Percentiles rank a stretch among this genome's conserved stretches.
These are phyloP conservation scores for Flammula alnicola DNA, from an alignment of 1,284 basidiomycete genomes.

Conservation along the genomic window DNA sequence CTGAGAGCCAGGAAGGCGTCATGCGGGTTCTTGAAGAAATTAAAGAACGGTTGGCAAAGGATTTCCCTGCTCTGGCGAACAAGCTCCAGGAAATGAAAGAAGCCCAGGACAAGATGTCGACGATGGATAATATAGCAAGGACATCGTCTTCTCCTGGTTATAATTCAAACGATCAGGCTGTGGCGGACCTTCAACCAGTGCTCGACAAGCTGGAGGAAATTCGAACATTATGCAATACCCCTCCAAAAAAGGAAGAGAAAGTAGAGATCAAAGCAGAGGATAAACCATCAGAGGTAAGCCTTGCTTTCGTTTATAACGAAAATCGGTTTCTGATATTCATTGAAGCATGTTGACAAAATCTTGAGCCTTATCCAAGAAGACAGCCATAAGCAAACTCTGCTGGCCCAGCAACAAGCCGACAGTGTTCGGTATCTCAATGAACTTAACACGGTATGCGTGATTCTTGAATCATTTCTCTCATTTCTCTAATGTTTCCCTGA, in stretches of 20 bases:
- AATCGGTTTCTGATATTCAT: no score
- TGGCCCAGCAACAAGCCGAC: constrained; percentile 67
- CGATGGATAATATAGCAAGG: constrained; percentile 10
- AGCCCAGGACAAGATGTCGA: constrained; percentile 27
- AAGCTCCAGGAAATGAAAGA: constrained; percentile 20
- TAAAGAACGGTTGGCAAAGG: constrained; percentile 13
- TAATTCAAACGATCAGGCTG: neutral
- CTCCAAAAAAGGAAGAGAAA: neutral
- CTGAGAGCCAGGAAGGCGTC: constrained; percentile 5
- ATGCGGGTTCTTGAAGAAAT: constrained; percentile 18
- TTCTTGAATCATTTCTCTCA: neutral
- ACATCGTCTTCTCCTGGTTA: neutral
- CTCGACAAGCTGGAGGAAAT: constrained; percentile 27
- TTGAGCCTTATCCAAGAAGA: constrained; percentile 50
- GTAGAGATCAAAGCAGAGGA: neutral
- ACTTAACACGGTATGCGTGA: constrained; percentile 57
- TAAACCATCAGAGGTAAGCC: constrained; percentile 15
- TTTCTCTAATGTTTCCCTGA: neutral
- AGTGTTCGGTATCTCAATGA: constrained; percentile 77
- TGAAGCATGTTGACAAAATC: constrained; percentile 49
- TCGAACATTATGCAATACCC: constrained; percentile 15
- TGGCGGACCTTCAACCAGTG: constrained; percentile 18
- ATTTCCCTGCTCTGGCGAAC: constrained; percentile 15
- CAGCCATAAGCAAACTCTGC: constrained; percentile 48
- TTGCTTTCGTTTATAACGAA: neutral